Evolutionary conservation across 305 asterid genomes (phyloP).

Genomic region (Fraxinus dipetala): DNA sequence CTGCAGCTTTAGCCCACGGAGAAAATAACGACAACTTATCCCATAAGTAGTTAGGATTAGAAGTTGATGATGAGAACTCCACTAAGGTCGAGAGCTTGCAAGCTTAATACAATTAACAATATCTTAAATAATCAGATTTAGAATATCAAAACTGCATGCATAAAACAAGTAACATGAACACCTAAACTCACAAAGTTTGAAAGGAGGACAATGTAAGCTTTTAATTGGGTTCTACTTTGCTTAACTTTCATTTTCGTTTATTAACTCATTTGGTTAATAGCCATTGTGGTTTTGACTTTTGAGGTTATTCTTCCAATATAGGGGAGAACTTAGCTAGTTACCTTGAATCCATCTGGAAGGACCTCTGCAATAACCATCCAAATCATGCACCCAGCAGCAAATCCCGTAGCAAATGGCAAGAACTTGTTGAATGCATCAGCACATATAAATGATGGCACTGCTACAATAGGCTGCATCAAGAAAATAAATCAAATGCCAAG

Average conservation of each 20-base stretch:
- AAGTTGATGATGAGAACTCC: not conserved
- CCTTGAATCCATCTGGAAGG: conserved; percentile 96
- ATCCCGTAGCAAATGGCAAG: conserved; percentile 95
- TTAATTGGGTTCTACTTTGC: conserved; percentile 5
- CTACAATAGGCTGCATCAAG: conserved; percentile 86
- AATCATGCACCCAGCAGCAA: conserved; percentile 99
- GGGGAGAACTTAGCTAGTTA: conserved; percentile 20
- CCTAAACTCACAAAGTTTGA: not conserved
- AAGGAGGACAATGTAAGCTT: not conserved
- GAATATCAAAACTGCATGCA: not conserved
- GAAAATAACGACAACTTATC: not conserved
- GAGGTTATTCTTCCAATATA: not conserved
- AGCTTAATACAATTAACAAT: not conserved
- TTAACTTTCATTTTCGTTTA: conserved; percentile 26
- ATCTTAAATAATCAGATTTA: not conserved
- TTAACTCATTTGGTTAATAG: not conserved
- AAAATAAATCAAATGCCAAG: conserved; percentile 23
- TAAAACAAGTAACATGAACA: not conserved
- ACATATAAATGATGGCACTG: conserved; percentile 93
- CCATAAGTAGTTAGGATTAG: not conserved
- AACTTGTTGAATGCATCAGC: conserved; percentile 96
- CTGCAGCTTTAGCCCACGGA: not conserved
- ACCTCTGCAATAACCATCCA: conserved; percentile 99
- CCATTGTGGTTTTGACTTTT: not conserved
- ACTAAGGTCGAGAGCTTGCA: not conserved